Percentiles rank a stretch among this genome's conserved stretches.
Conservation (phyloP, 2,329 filamentous ascomycete species). For the Harringtonia lauricola region DNA sequence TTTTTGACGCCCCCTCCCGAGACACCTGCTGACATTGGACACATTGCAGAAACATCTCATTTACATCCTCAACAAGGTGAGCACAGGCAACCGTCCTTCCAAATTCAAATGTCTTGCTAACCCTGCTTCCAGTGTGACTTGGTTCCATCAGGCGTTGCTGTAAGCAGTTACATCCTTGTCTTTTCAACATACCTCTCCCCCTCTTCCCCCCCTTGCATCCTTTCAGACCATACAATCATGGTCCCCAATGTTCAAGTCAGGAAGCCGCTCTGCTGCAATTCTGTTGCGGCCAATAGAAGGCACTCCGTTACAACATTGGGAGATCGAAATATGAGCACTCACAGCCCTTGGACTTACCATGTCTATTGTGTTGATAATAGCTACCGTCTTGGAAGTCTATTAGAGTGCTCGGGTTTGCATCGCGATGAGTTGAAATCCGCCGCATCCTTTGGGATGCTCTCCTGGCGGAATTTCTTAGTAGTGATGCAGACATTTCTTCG, state of each 20-base stretch:
- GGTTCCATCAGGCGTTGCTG: constrained; percentile 83
- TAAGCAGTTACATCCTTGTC: constrained; percentile 44
- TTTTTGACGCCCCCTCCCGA: background rate
- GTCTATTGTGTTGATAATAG: constrained; percentile 58
- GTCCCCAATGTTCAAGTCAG: constrained; percentile 70
- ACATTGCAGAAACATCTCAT: constrained; percentile 63
- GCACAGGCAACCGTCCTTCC: background rate
- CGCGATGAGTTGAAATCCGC: constrained; percentile 92
- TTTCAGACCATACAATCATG: no score
- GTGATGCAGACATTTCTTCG: constrained; percentile 65
- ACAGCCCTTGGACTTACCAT: constrained; percentile 50
- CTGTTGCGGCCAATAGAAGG: constrained; percentile 54
- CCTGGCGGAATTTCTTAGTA: constrained; percentile 93
- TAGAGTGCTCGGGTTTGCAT: constrained; percentile 67
- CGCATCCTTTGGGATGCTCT: constrained; percentile 41
- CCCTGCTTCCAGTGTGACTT: constrained; percentile 53
- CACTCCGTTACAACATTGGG: constrained; percentile 99
- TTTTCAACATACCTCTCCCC: constrained; percentile 9
- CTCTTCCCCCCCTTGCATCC: constrained; percentile 19
- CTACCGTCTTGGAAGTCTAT: constrained; percentile 82
- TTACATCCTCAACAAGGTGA: constrained; percentile 69
- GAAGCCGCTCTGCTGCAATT: constrained; percentile 56
- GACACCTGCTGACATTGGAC: background rate
- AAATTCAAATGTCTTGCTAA: background rate
- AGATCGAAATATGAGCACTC: constrained; percentile 67